Evolutionary conservation across 768 basidiomycete species (phyloP), one percentile per base, ranked within the genome.

Genomic region (Mycena alexandri): DNA sequence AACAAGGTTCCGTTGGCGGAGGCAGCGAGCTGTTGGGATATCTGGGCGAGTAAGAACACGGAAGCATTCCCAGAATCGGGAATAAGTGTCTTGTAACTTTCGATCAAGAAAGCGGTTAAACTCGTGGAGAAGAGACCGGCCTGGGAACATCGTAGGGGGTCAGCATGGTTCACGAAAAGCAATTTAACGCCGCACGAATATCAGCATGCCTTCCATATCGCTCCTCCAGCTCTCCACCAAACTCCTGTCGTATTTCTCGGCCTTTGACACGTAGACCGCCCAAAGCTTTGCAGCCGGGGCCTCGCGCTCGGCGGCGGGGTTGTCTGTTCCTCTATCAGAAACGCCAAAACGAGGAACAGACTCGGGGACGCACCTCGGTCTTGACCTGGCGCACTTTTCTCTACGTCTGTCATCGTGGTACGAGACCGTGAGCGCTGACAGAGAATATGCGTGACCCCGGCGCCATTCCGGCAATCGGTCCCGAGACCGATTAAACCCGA

Each of bases 181-280:
- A 41, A 5, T 24, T 48, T 16, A 22, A 50, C 10, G 5, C 44
- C 57, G 13, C 36, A 66, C 65, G 44, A 66, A 66, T 14, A 66
- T 66, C 19, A 66, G 41, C 25, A 66, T 66, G 24, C 63, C 63
- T 6, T 64, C 63, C 62, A 64, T 64, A 38, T 64, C 63, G 33
- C 63, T 64, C 43, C 44, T 66, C 65, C 65, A 66, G 43, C 65
- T 66, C 58, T 59, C 65, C n/a, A 66, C 48, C 16, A 66, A 41
- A 22, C 54, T 44, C 50, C 25, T 59, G 65, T 66, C 65, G 50
- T 66, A 66, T 46, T 50, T 44, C 46, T 64, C 63, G 10, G 63
- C 63, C 42, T 56, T 54, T 2, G 54, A 25, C 54, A 64, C 63
- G 38, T 64, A 64, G 29, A 64, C 54, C 33, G 63, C 41, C 63